Conservation (phyloP, 2,329 filamentous ascomycete genomes). For the Zymoseptoria crescenta region DNA sequence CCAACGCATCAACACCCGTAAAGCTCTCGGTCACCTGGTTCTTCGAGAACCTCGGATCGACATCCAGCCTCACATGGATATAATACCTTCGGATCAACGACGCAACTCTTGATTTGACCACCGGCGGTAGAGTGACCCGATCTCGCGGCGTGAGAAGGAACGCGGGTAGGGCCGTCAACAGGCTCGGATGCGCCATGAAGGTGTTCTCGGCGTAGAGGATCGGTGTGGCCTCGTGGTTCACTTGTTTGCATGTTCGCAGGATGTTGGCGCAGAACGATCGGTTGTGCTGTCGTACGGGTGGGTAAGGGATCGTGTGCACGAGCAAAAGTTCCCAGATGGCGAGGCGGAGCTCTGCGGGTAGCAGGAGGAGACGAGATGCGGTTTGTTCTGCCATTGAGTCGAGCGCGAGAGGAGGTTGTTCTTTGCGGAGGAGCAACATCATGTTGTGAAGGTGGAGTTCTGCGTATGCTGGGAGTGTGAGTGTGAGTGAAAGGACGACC, state of each 20-base stretch:
- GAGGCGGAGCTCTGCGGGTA: conserved; percentile 54
- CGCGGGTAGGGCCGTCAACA: conserved; percentile 38
- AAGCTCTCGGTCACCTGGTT: conserved; percentile 38
- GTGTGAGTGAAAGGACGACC: neutral
- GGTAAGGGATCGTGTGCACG: conserved; percentile 7
- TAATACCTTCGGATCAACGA: conserved; percentile 38
- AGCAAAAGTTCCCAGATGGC: conserved; percentile 44
- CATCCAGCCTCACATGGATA: conserved; percentile 42
- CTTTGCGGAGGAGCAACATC: conserved; percentile 13
- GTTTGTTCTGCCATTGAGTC: conserved; percentile 10
- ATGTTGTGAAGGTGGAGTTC: conserved; percentile 1
- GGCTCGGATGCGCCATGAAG: conserved; percentile 43
- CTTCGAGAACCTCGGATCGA: conserved; percentile 39
- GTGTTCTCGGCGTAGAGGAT: conserved; percentile 44
- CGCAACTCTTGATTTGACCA: conserved; percentile 28
- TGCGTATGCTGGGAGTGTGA: neutral
- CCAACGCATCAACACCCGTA: conserved; percentile 38
- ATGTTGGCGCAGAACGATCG: conserved; percentile 36
- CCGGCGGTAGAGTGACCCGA: conserved; percentile 24
- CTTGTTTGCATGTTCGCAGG: conserved; percentile 35
- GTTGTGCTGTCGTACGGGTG: conserved; percentile 11
- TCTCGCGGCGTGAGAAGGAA: conserved; percentile 29
- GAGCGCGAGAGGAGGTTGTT: neutral
- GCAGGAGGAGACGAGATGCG: conserved; percentile 29
- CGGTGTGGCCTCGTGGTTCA: conserved; percentile 35